Conservation (phyloP, 345 rosid species). For the Ceriops tagal region DNA sequence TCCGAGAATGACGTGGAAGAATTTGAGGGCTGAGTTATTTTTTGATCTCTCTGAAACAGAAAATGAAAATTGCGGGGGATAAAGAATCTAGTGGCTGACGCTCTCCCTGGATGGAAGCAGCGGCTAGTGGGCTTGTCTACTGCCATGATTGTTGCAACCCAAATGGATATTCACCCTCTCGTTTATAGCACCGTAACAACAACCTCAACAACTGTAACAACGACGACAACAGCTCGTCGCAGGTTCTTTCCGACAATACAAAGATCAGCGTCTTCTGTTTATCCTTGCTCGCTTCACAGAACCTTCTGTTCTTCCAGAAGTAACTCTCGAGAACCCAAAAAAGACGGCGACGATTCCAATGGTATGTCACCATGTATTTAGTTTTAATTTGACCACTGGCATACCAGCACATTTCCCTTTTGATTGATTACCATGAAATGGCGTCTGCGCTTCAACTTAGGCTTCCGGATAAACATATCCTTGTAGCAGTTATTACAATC, state of each 20-base stretch:
- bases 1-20: conserved; percentile 12
- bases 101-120: not conserved
- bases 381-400: no score
- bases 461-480: no score
- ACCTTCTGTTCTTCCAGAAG: conserved; percentile 41
- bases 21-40: conserved; percentile 6
- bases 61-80: not conserved
- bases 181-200: conserved; percentile 19
- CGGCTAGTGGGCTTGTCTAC: not conserved
- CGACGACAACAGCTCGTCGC: no score
- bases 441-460: no score
- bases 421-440: no score
- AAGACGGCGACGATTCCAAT: conserved; percentile 30
- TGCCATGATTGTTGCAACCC: conserved; percentile 17
- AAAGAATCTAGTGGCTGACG: conserved; percentile 9
- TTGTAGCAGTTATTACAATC: no score
- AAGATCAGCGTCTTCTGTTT: conserved; percentile 10
- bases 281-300: conserved; percentile 15
- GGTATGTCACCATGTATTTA: conserved; percentile 7
- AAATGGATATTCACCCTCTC: conserved; percentile 49
- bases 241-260: conserved; percentile 10
- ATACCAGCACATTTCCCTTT: no score
- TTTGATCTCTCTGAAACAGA: no score
- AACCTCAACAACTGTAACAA: not conserved
- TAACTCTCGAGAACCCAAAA: conserved; percentile 33